Evolutionary conservation across 331 rosid genomes (phyloP), one percentile per base, ranked within the genome.

Genomic region (Pyracantha coccinea): DNA sequence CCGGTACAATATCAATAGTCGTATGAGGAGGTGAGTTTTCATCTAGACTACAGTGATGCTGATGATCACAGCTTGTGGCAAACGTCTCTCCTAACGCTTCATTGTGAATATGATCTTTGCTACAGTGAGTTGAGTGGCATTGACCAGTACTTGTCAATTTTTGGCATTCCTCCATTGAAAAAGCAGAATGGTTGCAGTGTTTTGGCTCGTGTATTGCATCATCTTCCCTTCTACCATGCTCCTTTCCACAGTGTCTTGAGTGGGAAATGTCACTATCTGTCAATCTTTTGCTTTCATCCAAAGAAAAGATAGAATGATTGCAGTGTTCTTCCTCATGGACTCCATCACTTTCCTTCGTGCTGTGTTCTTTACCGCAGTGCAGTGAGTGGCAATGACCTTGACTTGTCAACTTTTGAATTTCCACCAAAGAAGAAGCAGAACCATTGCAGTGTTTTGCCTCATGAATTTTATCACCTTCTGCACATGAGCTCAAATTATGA

Each of bases 361-460:
- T n/a, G 20, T 66, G 82, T 21, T 55, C 78, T 83, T 83, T 77
- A 66, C 72, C 68, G 68, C 69, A 70, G 13, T 71, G 68, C 68
- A 11, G 83, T 24, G 75, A 67, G 77, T 80, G 89, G 71, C 82
- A 73, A 45, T 84, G 88, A 45, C 53, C 52, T 11, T 25, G 9
- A 33, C 27, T 74, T 47, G 28, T 29, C 6, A 23, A 16, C 10
- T 50, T 83, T 45, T 25, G 50, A 28, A 53, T 58, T 73, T 74
- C 78, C 23, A 66, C 77, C 59, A 45, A 19, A 47, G 82, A 15
- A 71, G 75, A 54, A 45, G 20, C 54, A 70, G 65, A 60, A 38
- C 73, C 71, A 64, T 70, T 70, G 74, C 67, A 77, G 52, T 80
- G 80, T 69, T 66, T 52, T 63, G 45, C 68, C 35, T 54, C 78